phyloP scores from a whole-genome alignment of 148 eudicot genomes.

The Selenicereus undatus region DNA sequence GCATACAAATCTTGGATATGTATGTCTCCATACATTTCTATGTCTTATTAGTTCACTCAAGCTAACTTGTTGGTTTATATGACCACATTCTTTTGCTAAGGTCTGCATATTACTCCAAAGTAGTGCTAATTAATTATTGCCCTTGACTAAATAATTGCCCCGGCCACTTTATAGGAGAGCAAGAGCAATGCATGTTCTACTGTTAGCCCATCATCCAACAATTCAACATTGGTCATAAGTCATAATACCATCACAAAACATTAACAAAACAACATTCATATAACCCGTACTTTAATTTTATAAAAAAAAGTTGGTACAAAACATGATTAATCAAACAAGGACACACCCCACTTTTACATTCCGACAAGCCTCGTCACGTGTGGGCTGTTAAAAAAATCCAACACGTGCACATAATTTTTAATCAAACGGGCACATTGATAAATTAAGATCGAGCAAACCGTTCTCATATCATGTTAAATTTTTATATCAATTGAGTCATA shows the following conservation, averaged over 20 bases:
- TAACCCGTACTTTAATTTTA: not conserved
- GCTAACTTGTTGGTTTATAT: not conserved
- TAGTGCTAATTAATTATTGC: slow-evolving; percentile 1
- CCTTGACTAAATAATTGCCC: slow-evolving; percentile 12
- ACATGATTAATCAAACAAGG: no score
- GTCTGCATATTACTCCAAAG: not conserved
- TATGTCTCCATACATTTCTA: slow-evolving; percentile 18
- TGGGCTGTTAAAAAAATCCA: no score
- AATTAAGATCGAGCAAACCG: no score
- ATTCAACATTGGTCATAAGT: slow-evolving; percentile 1
- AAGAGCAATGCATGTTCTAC: slow-evolving; percentile 30
- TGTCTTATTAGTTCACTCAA: not conserved
- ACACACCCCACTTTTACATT: no score
- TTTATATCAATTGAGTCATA: no score
- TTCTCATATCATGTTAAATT: no score
- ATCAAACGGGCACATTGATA: no score
- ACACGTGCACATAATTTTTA: no score
- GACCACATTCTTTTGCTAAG: not conserved
- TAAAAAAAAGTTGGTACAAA: not conserved
- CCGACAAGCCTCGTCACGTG: no score
- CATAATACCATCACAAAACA: slow-evolving; percentile 9
- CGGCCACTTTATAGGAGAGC: slow-evolving; percentile 14
- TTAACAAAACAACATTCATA: not conserved
- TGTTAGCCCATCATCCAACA: slow-evolving; percentile 33
- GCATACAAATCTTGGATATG: slow-evolving; percentile 24